Evolutionary conservation across 306 rosid genomes (phyloP).

Genomic region (Dalbergia cochinchinensis): DNA sequence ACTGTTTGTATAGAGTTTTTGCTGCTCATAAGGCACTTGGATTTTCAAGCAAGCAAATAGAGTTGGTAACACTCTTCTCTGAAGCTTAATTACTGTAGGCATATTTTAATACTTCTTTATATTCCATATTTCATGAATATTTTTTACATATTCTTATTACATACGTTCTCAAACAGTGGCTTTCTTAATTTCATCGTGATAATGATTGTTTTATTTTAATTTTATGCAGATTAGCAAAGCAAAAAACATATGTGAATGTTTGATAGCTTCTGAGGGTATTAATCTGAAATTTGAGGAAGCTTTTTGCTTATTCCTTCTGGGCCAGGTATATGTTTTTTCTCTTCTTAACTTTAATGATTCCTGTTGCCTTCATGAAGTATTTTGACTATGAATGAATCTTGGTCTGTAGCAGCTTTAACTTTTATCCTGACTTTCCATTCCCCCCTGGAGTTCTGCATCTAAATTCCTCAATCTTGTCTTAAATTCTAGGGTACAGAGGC

Average conservation of each 20-base stretch:
- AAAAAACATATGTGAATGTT: conserved; percentile 84
- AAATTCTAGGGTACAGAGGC: conserved; percentile 78
- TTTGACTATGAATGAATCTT: conserved; percentile 39
- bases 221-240: conserved; percentile 75
- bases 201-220: conserved; percentile 31
- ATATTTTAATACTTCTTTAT: conserved; percentile 33
- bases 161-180: conserved; percentile 19
- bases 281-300: conserved; percentile 92
- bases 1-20: conserved; percentile 79
- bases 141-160: not conserved
- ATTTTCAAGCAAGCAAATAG: conserved; percentile 83
- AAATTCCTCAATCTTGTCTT: conserved; percentile 41
- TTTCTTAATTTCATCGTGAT: conserved; percentile 37
- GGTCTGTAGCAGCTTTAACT: conserved; percentile 45
- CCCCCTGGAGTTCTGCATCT: conserved; percentile 14
- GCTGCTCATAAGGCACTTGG: conserved; percentile 88
- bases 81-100: conserved; percentile 39
- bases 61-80: conserved; percentile 70
- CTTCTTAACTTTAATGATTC: conserved; percentile 32
- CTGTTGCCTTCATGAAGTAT: conserved; percentile 37
- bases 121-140: conserved; percentile 5
- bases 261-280: conserved; percentile 80
- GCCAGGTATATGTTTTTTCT: conserved; percentile 62
- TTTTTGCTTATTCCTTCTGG: conserved; percentile 83
- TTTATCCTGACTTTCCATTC: conserved; percentile 28